phyloP scores from a whole-genome alignment of 768 basidiomycete species.

The Agaricus sinodeliciosus region DNA sequence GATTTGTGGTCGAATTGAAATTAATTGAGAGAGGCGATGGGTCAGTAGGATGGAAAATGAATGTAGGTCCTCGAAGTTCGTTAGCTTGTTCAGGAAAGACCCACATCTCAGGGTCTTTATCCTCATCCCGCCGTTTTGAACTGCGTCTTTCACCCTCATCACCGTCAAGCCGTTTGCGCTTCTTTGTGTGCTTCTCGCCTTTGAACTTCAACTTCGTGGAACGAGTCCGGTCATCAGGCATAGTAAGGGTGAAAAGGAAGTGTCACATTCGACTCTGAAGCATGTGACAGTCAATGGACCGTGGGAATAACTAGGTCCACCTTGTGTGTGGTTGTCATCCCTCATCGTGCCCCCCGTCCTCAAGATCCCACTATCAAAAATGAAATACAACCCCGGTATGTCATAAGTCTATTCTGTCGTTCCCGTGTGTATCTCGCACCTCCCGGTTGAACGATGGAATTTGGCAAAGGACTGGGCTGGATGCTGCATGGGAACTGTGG shows the following conservation, averaged over 20 bases:
- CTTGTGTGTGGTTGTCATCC: conserved; percentile 9
- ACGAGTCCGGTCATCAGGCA: conserved; percentile 44
- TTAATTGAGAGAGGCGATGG: conserved; percentile 72
- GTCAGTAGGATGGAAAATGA: conserved; percentile 77
- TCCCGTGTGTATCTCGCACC: conserved; percentile 15
- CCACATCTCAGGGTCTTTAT: conserved; percentile 71
- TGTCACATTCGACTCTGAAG: conserved; percentile 15
- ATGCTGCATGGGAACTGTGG: conserved; percentile 31
- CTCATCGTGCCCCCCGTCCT: conserved; percentile 51
- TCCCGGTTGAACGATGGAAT: conserved; percentile 22
- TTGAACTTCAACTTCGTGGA: conserved; percentile 83
- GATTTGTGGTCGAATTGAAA: conserved; percentile 70
- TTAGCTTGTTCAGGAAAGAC: conserved; percentile 62
- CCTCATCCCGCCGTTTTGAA: conserved; percentile 47
- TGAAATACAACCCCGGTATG: conserved; percentile 84
- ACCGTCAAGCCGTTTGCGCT: conserved; percentile 62
- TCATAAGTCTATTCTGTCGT: conserved; percentile 23
- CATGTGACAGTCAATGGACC: conserved; percentile 29
- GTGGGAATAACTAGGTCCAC: conserved; percentile 26
- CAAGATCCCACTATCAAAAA: conserved; percentile 48
- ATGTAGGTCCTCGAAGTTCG: conserved; percentile 85
- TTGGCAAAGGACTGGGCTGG: conserved; percentile 39
- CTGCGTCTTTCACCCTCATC: conserved; percentile 41
- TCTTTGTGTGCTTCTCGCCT: conserved; percentile 81
- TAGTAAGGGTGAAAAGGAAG: conserved; percentile 6